Percentiles rank a stretch among this genome's conserved stretches.
Evolutionary conservation across 2,329 filamentous ascomycete genomes (phyloP).

Genomic region (Phialophora macrospora): DNA sequence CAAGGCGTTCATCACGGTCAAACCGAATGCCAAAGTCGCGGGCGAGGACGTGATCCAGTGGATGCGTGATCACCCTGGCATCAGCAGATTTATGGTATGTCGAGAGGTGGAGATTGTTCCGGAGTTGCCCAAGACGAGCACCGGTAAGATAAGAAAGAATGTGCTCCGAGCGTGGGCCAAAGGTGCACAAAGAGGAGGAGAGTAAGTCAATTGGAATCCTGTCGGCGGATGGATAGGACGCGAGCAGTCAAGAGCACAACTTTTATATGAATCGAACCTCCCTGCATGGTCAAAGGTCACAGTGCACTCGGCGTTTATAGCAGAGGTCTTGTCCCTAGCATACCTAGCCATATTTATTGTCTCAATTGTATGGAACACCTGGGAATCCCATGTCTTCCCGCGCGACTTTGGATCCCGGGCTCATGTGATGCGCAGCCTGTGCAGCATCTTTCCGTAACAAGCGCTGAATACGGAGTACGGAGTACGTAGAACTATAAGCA

Average conservation of each 20-base stretch:
- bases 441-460: no score
- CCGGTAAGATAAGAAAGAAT: conserved; percentile 96
- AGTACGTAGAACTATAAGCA: no score
- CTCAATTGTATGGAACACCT: no score
- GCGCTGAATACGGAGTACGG: no score
- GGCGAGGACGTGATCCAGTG: conserved; percentile 78
- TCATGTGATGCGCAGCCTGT: no score
- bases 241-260: not conserved
- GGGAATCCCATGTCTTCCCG: not conserved
- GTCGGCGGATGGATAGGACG: not conserved
- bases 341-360: not conserved
- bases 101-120: conserved; percentile 75
- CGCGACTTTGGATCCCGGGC: no score
- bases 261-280: not conserved
- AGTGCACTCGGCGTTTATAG: not conserved
- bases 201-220: conserved; percentile 15
- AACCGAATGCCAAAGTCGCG: conserved; percentile 64
- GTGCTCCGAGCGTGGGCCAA: conserved; percentile 85
- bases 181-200: conserved; percentile 48
- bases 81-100: conserved; percentile 88
- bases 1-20: conserved; percentile 87
- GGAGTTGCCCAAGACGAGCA: conserved; percentile 95
- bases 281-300: not conserved
- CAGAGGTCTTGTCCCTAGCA: not conserved
- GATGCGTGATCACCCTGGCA: conserved; percentile 78